Evolutionary conservation across 495 filamentous ascomycete genomes (phyloP), one percentile per base, ranked within the genome.

Genomic region (Aspergillus saccharolyticus): DNA sequence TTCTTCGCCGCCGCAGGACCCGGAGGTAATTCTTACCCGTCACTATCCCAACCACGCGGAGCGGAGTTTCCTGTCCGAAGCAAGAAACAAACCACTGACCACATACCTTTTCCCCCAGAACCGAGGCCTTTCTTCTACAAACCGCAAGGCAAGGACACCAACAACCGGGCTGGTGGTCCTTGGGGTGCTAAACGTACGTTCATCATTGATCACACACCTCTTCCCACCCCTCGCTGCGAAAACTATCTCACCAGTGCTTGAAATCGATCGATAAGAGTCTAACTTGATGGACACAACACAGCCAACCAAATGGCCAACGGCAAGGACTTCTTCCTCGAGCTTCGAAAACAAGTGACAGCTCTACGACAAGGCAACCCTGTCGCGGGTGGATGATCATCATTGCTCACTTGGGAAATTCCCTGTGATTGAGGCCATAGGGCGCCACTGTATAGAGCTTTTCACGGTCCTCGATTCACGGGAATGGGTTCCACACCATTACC

Each of bases 301-400:
- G 80, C 78, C 22, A 80, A 80, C 54, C 70, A 67, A 5, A 82
- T 81, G 80, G 75, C 71, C 8, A 81, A 73, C 54, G 78, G 78
- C 10, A 80, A 78, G 64, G 79, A 82, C 46, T 81, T 82, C 63
- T 81, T 78, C 55, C 61, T 78, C 52, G 80, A 81, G 56, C 72
- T 82, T 17, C 73, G 78, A 6, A 81, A 80, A 62, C 78, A 81
- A 55, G 62, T 81, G 4, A 70, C 77, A 10, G 49, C 68, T 10
- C 54, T 80, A 42, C 77, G 73, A 46, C 71, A 77, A 49, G 63
- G 69, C 39, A 73, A 64, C 5, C 69, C 64, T 61, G 69, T 73
- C 19, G 67, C 77, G 19, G 78, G 78, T 30, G 76, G 77, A 52
- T 80, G 66, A 77, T 54, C 42, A 22, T 22, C 18, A 12, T 39